Conservation (phyloP, 371 early-diverging fungal genomes). For the Saksenaea vasiformis region DNA sequence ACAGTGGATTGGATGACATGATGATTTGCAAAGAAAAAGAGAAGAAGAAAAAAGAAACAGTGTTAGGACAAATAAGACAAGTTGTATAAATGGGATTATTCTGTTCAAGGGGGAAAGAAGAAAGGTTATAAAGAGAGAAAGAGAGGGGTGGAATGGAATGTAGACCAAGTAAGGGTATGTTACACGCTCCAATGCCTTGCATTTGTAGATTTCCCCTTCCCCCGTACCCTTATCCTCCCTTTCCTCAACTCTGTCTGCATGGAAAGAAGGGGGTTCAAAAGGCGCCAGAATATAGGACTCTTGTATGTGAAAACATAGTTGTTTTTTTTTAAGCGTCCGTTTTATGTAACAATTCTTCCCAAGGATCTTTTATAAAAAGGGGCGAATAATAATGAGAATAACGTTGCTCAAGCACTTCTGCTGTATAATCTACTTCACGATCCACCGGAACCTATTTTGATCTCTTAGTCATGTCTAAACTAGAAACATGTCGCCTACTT, state of each 20-base stretch:
- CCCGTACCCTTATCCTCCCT: background rate
- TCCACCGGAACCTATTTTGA: background rate
- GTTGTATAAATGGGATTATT: background rate
- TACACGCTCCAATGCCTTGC: constrained; percentile 5
- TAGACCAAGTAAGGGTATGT: constrained; percentile 6
- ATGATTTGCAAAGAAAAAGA: background rate
- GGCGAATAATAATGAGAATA: constrained; percentile 29
- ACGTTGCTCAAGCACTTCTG: constrained; percentile 26
- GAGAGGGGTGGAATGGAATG: constrained; percentile 8
- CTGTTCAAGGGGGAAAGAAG: no score
- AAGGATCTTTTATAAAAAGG: constrained; percentile 30
- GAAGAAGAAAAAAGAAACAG: constrained; percentile 11
- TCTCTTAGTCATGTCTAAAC: background rate
- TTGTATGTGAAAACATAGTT: background rate
- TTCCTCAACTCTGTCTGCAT: background rate
- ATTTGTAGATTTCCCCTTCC: background rate
- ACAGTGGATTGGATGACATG: constrained; percentile 21
- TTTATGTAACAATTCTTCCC: constrained; percentile 14
- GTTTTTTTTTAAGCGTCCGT: background rate
- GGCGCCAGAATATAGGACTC: background rate
- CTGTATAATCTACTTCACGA: constrained; percentile 22
- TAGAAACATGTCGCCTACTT: background rate
- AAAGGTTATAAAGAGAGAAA: background rate
- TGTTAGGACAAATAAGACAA: constrained; percentile 7
- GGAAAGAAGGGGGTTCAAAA: background rate